These are phyloP conservation scores for Conidiobolus incongruus DNA, from an alignment of 371 early-diverging fungal genomes.

Conservation along the genomic window DNA sequence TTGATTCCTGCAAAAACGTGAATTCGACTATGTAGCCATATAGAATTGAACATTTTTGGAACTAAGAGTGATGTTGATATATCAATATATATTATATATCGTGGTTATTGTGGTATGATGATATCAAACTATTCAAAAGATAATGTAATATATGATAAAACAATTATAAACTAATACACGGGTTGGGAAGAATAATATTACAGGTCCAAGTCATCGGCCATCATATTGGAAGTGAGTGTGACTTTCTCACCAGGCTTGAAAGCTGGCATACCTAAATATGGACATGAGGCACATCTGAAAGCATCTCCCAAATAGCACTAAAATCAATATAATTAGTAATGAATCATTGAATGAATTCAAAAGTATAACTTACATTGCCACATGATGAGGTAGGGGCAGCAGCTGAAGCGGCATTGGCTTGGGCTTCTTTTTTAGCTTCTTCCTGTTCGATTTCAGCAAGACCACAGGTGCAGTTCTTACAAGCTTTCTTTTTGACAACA, in stretches of 20 bases:
- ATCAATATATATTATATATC: no score
- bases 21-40: no score
- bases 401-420: no score
- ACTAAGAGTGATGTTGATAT: no score
- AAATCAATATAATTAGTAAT: conserved; percentile 25
- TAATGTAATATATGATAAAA: no score
- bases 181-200: no score
- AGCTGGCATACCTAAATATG: conserved; percentile 96
- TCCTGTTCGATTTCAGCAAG: conserved; percentile 45
- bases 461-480: conserved; percentile 94
- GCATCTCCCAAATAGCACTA: conserved; percentile 98
- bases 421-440: conserved; percentile 20
- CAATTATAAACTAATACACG: no score
- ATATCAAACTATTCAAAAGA: no score
- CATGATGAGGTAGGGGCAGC: no score
- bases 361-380: conserved; percentile 35
- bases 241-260: conserved; percentile 95
- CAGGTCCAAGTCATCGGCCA: conserved; percentile 26
- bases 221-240: conserved; percentile 34
- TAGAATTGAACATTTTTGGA: no score
- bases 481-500: conserved; percentile 68
- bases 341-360: background rate
- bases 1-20: no score
- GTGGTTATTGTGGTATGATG: no score
- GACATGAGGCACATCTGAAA: conserved; percentile 95